phyloP scores from a whole-genome alignment of 768 basidiomycete species.

The Tylopilus felleus region DNA sequence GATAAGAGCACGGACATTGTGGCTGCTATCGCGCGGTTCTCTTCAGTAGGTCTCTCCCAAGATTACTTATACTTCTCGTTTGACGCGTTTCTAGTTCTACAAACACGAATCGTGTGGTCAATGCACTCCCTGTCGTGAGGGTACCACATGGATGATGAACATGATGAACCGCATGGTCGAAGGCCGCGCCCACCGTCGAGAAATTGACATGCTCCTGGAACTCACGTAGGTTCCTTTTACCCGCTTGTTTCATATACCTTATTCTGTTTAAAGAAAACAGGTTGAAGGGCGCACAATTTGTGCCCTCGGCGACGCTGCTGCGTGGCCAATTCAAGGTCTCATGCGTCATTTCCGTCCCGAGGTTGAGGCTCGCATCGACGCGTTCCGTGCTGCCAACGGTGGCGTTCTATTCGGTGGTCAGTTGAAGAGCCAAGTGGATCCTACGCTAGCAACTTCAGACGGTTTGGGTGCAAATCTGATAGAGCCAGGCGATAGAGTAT shows the following conservation, averaged over 20 bases:
- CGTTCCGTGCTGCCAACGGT: slow-evolving; percentile 72
- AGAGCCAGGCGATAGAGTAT: slow-evolving; percentile 38
- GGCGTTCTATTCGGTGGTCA: slow-evolving; percentile 87
- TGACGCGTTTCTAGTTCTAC: slow-evolving; percentile 67
- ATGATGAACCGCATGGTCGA: slow-evolving; percentile 98
- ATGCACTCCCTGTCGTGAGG: slow-evolving; percentile 91
- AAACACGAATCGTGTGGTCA: slow-evolving; percentile 99
- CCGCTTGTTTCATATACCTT: not conserved
- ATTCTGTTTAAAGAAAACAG: slow-evolving; percentile 67
- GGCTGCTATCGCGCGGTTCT: slow-evolving; percentile 90
- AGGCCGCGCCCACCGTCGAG: slow-evolving; percentile 84
- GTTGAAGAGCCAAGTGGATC: slow-evolving; percentile 63
- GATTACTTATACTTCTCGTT: not conserved
- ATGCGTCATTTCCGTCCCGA: slow-evolving; percentile 98
- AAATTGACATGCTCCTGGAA: slow-evolving; percentile 98
- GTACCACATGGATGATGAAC: slow-evolving; percentile 99
- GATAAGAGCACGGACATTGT: slow-evolving; percentile 96
- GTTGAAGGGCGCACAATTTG: slow-evolving; percentile 96
- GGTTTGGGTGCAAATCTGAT: slow-evolving; percentile 57
- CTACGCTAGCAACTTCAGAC: slow-evolving; percentile 69
- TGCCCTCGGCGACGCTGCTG: slow-evolving; percentile 94
- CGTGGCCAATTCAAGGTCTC: slow-evolving; percentile 97
- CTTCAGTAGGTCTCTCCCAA: slow-evolving; percentile 47
- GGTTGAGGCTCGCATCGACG: slow-evolving; percentile 83
- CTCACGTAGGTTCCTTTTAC: slow-evolving; percentile 61